Base-by-base conservation (phyloP, 176 grass and related monocot genomes). In the Canna indica region DNA sequence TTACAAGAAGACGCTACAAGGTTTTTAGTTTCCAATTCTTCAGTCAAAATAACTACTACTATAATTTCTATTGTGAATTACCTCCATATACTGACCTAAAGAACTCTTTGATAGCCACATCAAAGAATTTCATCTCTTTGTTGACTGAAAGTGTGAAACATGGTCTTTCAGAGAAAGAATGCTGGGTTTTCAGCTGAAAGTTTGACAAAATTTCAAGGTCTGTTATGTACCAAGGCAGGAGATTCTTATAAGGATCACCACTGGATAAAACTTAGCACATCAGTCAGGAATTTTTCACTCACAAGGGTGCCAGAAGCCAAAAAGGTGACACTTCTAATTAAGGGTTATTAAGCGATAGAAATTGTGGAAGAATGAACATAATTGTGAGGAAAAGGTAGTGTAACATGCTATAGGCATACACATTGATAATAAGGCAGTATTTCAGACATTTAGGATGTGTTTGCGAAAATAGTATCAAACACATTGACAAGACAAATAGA, bases 391-490 rank as follows among this genome's bases (percentile, higher is more conserved):
- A 54, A 20, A 54, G 50, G 22, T 7, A 53, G 22, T 8, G 7
- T 1, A n/a, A 53, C 50, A 53, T 53, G 22, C 20, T 24, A 53
- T 3, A 18, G 1, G 20, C 17, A 53, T 53, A 53, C 18, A 53
- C 20, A 20, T 24, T 53, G 20, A 54, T n/a, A 54, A 54, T 54
- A 54, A 7, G 5, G 20, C n/a, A 54, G 4, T 18, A 10, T 54
- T 25, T 20, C 50, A 7, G 20, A n/a, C 50, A 54, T 20, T 34
- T 74, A 47, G 76, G 73, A 59, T 71, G 0, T 25, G 76, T 2
- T 17, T 7, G 77, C 32, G 34, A 71, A 66, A 41, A 81, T 32
- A 16, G 10, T 71, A 56, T 50, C 48, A 73, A 25, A 18, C 41
- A 76, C 44, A 42, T 22, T 71, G 18, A 70, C 9, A 72, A 25